Conservation (phyloP, 2,329 filamentous ascomycete species). For the Epichloe sibirici region DNA sequence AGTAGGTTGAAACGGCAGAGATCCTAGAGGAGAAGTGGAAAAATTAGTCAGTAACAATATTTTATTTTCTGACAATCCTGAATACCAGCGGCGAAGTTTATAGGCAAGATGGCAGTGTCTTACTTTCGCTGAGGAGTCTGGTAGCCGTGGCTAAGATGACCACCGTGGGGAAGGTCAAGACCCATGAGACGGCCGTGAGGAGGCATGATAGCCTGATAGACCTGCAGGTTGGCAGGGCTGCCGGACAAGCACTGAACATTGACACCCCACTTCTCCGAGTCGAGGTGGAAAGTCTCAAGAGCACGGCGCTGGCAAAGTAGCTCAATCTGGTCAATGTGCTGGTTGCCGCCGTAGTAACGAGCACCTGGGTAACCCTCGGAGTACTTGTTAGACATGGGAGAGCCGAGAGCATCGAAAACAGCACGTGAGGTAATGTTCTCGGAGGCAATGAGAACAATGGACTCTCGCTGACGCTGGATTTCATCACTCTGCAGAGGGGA, state of each 20-base stretch:
- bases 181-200: constrained; percentile 96
- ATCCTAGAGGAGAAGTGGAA: constrained; percentile 42
- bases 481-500: constrained; percentile 57
- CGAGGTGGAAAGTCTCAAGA: constrained; percentile 78
- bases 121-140: constrained; percentile 89
- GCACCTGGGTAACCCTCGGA: constrained; percentile 97
- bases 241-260: constrained; percentile 93
- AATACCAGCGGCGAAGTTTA: neutral
- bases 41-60: neutral
- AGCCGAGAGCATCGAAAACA: constrained; percentile 94
- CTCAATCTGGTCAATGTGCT: constrained; percentile 97
- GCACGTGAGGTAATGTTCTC: constrained; percentile 99
- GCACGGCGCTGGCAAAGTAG: constrained; percentile 89
- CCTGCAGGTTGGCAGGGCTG: constrained; percentile 92
- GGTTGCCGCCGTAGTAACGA: constrained; percentile 97
- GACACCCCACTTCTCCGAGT: constrained; percentile 88
- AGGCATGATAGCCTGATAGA: constrained; percentile 95
- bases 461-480: constrained; percentile 94
- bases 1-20: constrained; percentile 96
- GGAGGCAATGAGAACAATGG: constrained; percentile 95
- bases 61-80: neutral
- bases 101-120: constrained; percentile 16
- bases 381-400: constrained; percentile 97
- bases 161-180: constrained; percentile 85
- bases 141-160: constrained; percentile 93